Conservation (phyloP, 2,329 filamentous ascomycete genomes). For the Beauveria rudraprayagi region DNA sequence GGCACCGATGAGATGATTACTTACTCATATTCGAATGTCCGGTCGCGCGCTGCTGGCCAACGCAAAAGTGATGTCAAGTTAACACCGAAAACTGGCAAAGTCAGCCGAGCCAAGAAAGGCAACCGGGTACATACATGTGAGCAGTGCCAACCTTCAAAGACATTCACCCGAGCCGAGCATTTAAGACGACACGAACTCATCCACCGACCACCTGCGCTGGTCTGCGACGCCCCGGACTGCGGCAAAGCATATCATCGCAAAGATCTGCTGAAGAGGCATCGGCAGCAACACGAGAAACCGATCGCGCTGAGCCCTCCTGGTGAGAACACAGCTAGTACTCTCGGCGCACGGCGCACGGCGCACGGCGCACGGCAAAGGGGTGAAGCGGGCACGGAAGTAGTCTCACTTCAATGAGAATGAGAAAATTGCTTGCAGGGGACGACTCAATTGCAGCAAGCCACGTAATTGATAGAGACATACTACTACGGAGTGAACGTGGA, state of each 20-base stretch:
- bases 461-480: neutral
- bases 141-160: conserved; percentile 44
- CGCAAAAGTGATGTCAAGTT: conserved; percentile 17
- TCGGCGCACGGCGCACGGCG: no score
- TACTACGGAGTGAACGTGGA: neutral
- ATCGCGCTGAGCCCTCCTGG: conserved; percentile 20
- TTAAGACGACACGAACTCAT: conserved; percentile 55
- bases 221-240: conserved; percentile 45
- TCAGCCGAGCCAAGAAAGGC: conserved; percentile 52
- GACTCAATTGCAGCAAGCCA: neutral
- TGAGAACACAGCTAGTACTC: no score
- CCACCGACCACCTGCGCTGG: conserved; percentile 45
- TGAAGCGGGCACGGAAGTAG: no score
- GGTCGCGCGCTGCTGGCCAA: no score
- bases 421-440: neutral
- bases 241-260: conserved; percentile 49
- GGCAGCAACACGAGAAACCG: conserved; percentile 32
- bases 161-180: conserved; percentile 55
- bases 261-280: conserved; percentile 52
- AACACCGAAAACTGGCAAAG: conserved; percentile 48
- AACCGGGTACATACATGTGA: conserved; percentile 50
- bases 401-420: no score
- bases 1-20: no score
- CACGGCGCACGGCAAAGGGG: no score
- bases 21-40: no score